These are phyloP conservation scores for Cladobotryum protrusum DNA, from an alignment of 2,329 filamentous ascomycete genomes.

Conservation along the genomic window DNA sequence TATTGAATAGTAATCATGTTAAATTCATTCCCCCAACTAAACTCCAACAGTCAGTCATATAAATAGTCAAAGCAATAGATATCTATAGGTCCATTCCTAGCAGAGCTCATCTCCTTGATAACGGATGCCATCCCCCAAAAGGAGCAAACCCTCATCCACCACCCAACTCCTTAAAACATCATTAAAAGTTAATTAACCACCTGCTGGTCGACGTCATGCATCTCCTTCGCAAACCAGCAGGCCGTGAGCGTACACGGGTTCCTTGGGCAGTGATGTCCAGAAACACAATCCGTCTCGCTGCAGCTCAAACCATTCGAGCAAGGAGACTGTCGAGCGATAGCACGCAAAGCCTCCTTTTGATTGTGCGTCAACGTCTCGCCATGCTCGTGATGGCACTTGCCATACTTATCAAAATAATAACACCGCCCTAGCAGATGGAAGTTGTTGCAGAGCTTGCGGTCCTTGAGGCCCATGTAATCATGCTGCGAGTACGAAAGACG, in stretches of 20 bases:
- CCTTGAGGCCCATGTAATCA: constrained; percentile 20
- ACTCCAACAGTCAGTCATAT: background rate
- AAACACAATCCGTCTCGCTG: constrained; percentile 15
- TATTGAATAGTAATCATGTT: too few species aligned
- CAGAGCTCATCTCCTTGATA: too few species aligned
- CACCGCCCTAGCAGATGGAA: constrained; percentile 25
- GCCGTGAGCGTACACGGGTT: constrained; percentile 9
- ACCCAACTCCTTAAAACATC: background rate
- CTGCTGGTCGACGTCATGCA: constrained; percentile 16
- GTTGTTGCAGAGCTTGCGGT: constrained; percentile 27
- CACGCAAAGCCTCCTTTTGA: constrained; percentile 22
- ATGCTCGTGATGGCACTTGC: constrained; percentile 24
- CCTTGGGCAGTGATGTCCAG: constrained; percentile 17
- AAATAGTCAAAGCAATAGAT: too few species aligned
- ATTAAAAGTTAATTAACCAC: background rate
- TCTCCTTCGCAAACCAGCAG: constrained; percentile 16
- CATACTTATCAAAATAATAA: constrained; percentile 2
- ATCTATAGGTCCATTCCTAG: too few species aligned
- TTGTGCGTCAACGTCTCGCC: constrained; percentile 14
- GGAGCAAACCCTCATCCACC: background rate
- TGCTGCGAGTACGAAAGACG: constrained; percentile 15
- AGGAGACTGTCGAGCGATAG: constrained; percentile 23
- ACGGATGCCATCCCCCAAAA: too few species aligned
- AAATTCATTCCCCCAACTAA: too few species aligned
- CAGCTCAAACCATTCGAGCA: constrained; percentile 25